Conservation (phyloP, 495 filamentous ascomycete species). For the Aspergillus kassunensis region DNA sequence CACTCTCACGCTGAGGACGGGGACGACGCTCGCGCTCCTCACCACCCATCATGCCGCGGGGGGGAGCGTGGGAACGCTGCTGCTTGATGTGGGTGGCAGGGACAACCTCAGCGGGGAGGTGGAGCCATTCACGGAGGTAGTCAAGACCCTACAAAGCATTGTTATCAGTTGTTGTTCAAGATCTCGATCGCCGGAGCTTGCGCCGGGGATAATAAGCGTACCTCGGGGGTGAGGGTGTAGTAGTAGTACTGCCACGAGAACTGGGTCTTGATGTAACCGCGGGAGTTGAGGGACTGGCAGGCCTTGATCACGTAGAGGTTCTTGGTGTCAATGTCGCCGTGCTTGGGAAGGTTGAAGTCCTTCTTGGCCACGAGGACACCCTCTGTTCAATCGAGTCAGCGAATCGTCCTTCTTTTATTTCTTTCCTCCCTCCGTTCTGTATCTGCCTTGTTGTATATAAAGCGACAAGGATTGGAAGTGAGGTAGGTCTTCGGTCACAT, state of each 20-base stretch:
- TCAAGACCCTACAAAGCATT: conserved; percentile 67
- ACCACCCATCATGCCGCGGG: conserved; percentile 96
- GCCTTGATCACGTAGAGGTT: conserved; percentile 99
- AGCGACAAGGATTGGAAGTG: not conserved
- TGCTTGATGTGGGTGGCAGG: conserved; percentile 99
- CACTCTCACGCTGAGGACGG: conserved; percentile 85
- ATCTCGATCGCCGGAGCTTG: no score
- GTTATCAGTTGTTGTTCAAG: not conserved
- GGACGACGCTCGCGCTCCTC: conserved; percentile 80
- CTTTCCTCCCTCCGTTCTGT: not conserved
- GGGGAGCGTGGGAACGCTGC: conserved; percentile 96
- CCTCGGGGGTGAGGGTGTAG: conserved; percentile 98
- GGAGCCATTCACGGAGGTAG: conserved; percentile 99
- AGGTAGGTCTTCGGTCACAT: conserved; percentile 37
- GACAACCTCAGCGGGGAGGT: conserved; percentile 98
- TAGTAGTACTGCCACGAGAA: conserved; percentile 99
- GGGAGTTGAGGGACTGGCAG: conserved; percentile 92
- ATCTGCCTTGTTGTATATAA: not conserved
- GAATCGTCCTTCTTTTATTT: conserved; percentile 1
- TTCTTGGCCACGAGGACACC: conserved; percentile 99
- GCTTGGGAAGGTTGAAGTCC: conserved; percentile 92
- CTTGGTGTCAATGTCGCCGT: conserved; percentile 94
- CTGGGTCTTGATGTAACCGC: conserved; percentile 97
- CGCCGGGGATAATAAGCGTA: conserved; percentile 14
- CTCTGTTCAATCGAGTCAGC: conserved; percentile 52